Conservation (phyloP, 1,284 basidiomycete species). For the Trichosporon inkin region DNA sequence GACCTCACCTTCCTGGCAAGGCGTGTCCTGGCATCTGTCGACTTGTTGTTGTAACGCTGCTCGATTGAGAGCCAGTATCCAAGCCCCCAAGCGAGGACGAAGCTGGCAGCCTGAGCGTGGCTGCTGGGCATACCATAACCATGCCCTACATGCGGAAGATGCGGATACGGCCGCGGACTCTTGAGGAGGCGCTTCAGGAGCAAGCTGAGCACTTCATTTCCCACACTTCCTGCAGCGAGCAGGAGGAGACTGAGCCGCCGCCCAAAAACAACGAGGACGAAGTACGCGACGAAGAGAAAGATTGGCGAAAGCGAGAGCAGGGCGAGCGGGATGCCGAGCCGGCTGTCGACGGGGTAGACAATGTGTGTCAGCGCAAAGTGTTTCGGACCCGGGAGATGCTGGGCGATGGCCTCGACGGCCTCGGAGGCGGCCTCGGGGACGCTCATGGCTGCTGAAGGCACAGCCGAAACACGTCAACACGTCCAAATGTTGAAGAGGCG, state of each 20-base stretch:
- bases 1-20: slow-evolving; percentile 23
- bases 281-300: slow-evolving; percentile 51
- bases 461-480: not conserved
- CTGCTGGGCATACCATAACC: slow-evolving; percentile 50
- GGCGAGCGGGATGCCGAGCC: slow-evolving; percentile 44
- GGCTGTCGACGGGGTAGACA: slow-evolving; percentile 40
- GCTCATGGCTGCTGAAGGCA: slow-evolving; percentile 21
- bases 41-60: slow-evolving; percentile 11
- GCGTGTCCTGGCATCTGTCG: not conserved
- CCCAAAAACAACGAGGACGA: slow-evolving; percentile 43
- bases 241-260: slow-evolving; percentile 39
- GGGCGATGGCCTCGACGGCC: slow-evolving; percentile 33
- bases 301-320: slow-evolving; percentile 47
- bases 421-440: slow-evolving; percentile 42
- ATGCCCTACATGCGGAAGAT: slow-evolving; percentile 30
- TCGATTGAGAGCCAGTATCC: slow-evolving; percentile 31
- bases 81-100: slow-evolving; percentile 41
- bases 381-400: slow-evolving; percentile 24
- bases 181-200: slow-evolving; percentile 34
- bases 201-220: slow-evolving; percentile 41
- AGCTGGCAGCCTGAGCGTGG: slow-evolving; percentile 46
- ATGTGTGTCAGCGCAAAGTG: slow-evolving; percentile 47
- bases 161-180: slow-evolving; percentile 22
- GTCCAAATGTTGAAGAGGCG: not conserved
- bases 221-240: slow-evolving; percentile 38